These are phyloP conservation scores for Coelastrella sp. DNA, from an alignment of 139 green algal genomes.

Conservation along the genomic window DNA sequence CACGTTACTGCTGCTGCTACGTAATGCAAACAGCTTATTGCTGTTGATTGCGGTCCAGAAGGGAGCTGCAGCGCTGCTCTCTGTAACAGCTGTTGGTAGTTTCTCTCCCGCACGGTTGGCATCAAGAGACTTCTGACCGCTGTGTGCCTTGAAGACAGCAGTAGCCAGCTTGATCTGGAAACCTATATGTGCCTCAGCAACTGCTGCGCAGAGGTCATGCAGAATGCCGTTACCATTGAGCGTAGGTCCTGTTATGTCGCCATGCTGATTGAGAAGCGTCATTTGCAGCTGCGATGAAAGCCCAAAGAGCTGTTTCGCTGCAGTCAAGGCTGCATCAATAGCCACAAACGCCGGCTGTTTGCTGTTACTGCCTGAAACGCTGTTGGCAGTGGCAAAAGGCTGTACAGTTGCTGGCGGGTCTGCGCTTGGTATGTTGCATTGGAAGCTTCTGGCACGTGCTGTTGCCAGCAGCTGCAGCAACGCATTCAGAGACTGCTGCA, in stretches of 20 bases:
- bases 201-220: neutral
- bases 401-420: neutral
- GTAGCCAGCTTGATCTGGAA: neutral
- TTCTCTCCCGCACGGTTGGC: no score
- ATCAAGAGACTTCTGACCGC: neutral
- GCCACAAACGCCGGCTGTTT: neutral
- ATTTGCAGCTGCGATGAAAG: neutral
- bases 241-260: neutral
- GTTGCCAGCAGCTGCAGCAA: neutral
- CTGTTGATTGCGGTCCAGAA: neutral
- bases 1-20: no score
- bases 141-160: constrained; percentile 1
- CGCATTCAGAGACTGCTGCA: neutral
- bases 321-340: neutral
- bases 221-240: no score
- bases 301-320: neutral
- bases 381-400: neutral
- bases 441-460: constrained; percentile 9
- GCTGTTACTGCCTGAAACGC: neutral
- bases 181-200: neutral
- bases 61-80: neutral
- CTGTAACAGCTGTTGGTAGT: neutral
- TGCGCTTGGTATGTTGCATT: neutral
- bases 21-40: neutral
- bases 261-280: neutral